Evolutionary conservation across 345 rosid genomes (phyloP), one percentile per base, ranked within the genome.

Genomic region (Citrus mangshanensis): DNA sequence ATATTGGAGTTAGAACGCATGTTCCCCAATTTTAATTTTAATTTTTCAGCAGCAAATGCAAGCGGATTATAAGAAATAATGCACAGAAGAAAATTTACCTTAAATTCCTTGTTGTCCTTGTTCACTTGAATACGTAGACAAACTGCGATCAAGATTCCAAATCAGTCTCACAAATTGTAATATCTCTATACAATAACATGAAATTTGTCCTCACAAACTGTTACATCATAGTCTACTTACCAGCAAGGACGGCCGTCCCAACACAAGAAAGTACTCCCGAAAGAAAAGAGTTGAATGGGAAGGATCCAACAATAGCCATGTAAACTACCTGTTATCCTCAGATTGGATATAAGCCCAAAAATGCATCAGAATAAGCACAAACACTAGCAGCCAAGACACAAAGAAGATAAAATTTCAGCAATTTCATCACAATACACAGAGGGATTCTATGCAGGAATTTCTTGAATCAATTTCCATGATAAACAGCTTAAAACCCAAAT

Each of bases 91-190:
- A 54, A 69, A 19, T 74, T 72, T 77, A 92, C 98, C 95, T 92
- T 92, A 82, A 94, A 92, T 77, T 97, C 99, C 87, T 94, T 97
- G 92, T 97, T 97, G 84, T 97, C 99, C 78, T 93, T 97, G 93
- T 97, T 97, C 89, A 97, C 98, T 82, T 97, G 99, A 82, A 97
- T 94, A 51, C 98, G 93, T 72, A 97, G 98, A 87, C 99, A 97
- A 75, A 97, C 99, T 97, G 90, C 13, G 51, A 75, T 49, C 68
- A 78, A 67, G 56, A 16, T 63, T 69, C n/a, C 21, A 24, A 42
- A 79, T 59, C 64, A 71, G 70, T 81, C 32, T 70, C 28, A 19
- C n/a, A 63, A 28, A 64, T 28, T 32, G n/a, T 2, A 2, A 38
- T 22, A 25, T n/a, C 19, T 56, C n/a, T 13, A 32, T 30, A 34